phyloP scores from a whole-genome alignment of 768 basidiomycete genomes.

The Boletales sp. region DNA sequence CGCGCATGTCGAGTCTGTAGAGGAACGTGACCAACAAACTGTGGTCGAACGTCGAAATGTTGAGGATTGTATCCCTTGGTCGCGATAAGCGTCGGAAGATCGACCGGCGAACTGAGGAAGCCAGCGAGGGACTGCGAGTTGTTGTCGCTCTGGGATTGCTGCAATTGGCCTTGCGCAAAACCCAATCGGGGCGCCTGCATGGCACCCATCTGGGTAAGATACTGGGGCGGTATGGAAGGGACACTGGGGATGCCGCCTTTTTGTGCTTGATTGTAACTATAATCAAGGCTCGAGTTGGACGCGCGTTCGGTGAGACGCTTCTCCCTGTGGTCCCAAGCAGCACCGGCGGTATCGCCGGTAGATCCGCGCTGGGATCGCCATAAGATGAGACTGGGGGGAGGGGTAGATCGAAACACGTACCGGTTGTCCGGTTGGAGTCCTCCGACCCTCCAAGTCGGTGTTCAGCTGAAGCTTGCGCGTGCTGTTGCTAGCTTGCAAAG shows the following conservation, averaged over 20 bases:
- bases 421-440: slow-evolving; percentile 55
- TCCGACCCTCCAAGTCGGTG: slow-evolving; percentile 65
- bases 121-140: slow-evolving; percentile 40
- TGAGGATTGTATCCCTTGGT: slow-evolving; percentile 90
- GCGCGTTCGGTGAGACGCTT: slow-evolving; percentile 50
- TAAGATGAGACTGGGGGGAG: slow-evolving; percentile 36
- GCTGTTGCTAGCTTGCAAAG: slow-evolving; percentile 36
- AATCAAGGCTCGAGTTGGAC: slow-evolving; percentile 70
- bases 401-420: slow-evolving; percentile 44
- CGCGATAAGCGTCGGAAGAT: slow-evolving; percentile 80
- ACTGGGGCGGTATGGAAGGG: slow-evolving; percentile 71
- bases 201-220: slow-evolving; percentile 51
- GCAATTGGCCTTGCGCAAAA: slow-evolving; percentile 29
- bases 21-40: slow-evolving; percentile 52
- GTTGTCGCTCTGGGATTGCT: slow-evolving; percentile 26
- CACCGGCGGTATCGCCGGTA: slow-evolving; percentile 29
- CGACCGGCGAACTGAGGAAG: slow-evolving; percentile 66
- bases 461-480: slow-evolving; percentile 51
- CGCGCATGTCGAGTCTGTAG: not conserved
- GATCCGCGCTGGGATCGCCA: slow-evolving; percentile 35
- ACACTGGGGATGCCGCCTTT: slow-evolving; percentile 55
- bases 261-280: slow-evolving; percentile 45
- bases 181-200: slow-evolving; percentile 37
- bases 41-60: slow-evolving; percentile 76
- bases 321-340: slow-evolving; percentile 67